Percentiles rank a stretch among this genome's conserved stretches.
phyloP scores from a whole-genome alignment of 257 asterid genomes.

The Lavandula angustifolia region DNA sequence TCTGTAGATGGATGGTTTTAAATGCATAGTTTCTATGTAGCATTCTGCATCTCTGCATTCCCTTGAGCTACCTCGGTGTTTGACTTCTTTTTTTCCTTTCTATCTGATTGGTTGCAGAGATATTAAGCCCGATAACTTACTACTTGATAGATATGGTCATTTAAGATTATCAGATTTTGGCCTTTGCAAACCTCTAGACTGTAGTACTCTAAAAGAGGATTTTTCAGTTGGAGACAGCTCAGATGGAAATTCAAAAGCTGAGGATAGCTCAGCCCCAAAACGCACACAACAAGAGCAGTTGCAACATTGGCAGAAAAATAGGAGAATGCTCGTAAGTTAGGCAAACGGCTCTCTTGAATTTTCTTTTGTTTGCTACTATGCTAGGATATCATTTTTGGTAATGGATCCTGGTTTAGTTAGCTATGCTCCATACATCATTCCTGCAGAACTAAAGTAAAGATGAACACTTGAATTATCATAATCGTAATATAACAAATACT shows the following conservation, averaged over 20 bases:
- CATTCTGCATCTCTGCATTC: constrained; percentile 24
- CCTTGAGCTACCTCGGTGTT: constrained; percentile 24
- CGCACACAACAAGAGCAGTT: constrained; percentile 94
- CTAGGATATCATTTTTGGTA: constrained; percentile 20
- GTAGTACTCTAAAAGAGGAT: constrained; percentile 84
- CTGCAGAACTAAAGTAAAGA: constrained; percentile 18
- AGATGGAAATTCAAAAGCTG: constrained; percentile 49
- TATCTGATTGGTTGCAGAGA: constrained; percentile 60
- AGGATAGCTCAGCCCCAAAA: constrained; percentile 63
- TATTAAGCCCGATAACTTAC: constrained; percentile 93
- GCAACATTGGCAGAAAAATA: constrained; percentile 97
- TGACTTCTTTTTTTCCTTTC: constrained; percentile 34
- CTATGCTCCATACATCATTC: constrained; percentile 26
- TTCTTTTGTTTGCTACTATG: not conserved
- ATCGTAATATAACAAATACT: constrained; percentile 12
- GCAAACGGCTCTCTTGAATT: constrained; percentile 16
- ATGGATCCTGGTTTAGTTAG: constrained; percentile 14
- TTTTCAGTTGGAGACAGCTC: constrained; percentile 61
- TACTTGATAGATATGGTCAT: constrained; percentile 91
- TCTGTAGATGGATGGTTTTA: constrained; percentile 41
- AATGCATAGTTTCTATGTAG: constrained; percentile 10
- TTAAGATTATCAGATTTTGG: constrained; percentile 94
- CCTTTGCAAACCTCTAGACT: constrained; percentile 94
- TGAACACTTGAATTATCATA: constrained; percentile 4
- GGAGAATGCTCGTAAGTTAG: constrained; percentile 88